phyloP scores from a whole-genome alignment of 2,329 filamentous ascomycete species.

The Cordyceps fumosorosea region DNA sequence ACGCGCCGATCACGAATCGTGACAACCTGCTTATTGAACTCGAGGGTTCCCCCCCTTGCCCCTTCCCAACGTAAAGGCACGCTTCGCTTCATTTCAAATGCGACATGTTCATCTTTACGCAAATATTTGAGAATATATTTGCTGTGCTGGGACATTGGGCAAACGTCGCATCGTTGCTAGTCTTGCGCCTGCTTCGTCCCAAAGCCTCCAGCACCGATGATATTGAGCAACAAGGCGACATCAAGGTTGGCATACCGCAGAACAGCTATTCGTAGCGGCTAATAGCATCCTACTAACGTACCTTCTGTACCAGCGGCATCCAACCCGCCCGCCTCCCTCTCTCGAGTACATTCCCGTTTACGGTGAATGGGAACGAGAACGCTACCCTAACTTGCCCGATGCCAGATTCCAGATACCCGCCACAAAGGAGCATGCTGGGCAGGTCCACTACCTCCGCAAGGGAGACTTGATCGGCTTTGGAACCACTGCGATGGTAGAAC shows the following conservation, averaged over 20 bases:
- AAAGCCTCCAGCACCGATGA: not conserved
- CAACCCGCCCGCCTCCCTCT: not conserved
- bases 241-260: not conserved
- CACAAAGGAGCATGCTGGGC: constrained; percentile 12
- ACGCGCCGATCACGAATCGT: not conserved
- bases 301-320: not conserved
- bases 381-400: constrained; percentile 18
- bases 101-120: not conserved
- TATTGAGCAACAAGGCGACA: not conserved
- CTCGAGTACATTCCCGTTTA: constrained; percentile 16
- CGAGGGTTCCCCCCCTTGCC: not conserved
- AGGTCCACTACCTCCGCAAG: constrained; percentile 20
- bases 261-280: not conserved
- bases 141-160: not conserved
- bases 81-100: not conserved
- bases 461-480: constrained; percentile 16
- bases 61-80: not conserved
- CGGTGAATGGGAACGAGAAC: constrained; percentile 18
- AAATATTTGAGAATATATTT: not conserved
- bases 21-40: not conserved
- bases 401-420: constrained; percentile 18
- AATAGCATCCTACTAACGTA: not conserved
- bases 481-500: constrained; percentile 18
- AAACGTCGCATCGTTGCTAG: not conserved
- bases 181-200: not conserved